Conservation (phyloP, 2,329 filamentous ascomycete species). For the Canariomyces notabilis region DNA sequence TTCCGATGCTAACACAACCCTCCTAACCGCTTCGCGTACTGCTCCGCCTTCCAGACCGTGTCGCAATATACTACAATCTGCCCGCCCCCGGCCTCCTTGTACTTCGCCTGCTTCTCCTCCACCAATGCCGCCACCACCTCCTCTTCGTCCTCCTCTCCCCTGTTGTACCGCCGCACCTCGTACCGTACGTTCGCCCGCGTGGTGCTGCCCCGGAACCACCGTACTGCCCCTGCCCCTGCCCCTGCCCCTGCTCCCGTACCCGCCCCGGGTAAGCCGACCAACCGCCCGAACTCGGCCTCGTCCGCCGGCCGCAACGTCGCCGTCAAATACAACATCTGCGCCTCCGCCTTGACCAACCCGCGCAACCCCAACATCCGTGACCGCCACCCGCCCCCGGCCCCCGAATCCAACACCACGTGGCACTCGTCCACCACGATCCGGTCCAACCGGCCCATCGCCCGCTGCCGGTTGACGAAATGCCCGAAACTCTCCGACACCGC, state of each 20-base stretch:
- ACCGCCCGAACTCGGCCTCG: conserved; percentile 3
- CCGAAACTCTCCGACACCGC: conserved; percentile 1
- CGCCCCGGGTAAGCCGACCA: conserved; percentile 6
- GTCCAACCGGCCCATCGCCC: conserved; percentile 2
- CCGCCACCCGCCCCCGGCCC: conserved; percentile 1
- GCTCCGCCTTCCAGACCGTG: neutral
- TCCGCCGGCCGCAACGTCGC: conserved; percentile 3
- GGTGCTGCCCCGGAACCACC: conserved; percentile 3
- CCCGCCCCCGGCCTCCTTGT: neutral
- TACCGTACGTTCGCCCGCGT: conserved; percentile 1
- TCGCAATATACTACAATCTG: conserved; percentile 1
- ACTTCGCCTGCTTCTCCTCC: neutral
- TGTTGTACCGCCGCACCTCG: neutral
- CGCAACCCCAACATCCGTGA: neutral
- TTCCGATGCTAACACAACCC: neutral
- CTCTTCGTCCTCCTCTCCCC: neutral
- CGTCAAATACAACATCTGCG: conserved; percentile 2
- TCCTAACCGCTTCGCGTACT: neutral
- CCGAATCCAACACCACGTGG: conserved; percentile 6
- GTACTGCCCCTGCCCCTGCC: neutral
- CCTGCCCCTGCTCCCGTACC: too few relatives aligned
- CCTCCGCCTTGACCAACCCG: neutral
- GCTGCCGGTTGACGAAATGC: conserved; percentile 3
- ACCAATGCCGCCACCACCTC: neutral
- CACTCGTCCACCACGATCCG: conserved; percentile 7